Evolutionary conservation across 2,329 filamentous ascomycete species (phyloP), one percentile per base, ranked within the genome.

Genomic region (Dactylonectria estremocensis): DNA sequence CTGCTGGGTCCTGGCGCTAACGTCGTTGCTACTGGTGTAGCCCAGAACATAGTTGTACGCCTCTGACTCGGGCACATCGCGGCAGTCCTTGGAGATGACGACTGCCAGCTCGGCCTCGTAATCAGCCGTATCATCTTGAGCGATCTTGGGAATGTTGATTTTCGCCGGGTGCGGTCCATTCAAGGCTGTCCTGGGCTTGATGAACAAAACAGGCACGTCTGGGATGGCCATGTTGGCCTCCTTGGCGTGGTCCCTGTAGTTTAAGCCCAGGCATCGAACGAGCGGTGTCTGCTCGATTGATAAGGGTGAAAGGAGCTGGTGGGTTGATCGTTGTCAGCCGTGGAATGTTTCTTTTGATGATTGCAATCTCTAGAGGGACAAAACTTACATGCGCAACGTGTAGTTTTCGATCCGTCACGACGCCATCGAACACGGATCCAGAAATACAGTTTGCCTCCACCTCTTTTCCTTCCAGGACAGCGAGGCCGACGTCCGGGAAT

Each of bases 251-350:
- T 83, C 77, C 28, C 74, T 74, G 69, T 84, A 84, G 75, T 85
- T 86, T 56, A 85, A 85, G n/a, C n/a, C n/a, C n/a, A n/a, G n/a
- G n/a, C n/a, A n/a, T 33, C 83, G 81, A 56, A 85, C 83, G 11
- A 80, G 80, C 24, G 79, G 79, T 5, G 82, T 77, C 45, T 84
- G 80, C 10, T 77, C 66, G 22, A 65, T 67, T 1, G 74, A 68
- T 22, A 83, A 64, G 1, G 82, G 82, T 2, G 79, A 74, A n/a
- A 84, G 71, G 53, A 78, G 69, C 68, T 72, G 31, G 54, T 50
- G 37, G 53, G 8, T 35, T 7, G 33, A 35, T 35, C 33, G 2
- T 35, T 35, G 33, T 35, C 33, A 35, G 33, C 33, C 33, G 33
- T 35, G 33, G 11, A 35, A 35, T 35, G 33, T 2, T 35, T 4